Percentiles rank a stretch among this genome's conserved stretches.
Conservation (phyloP, 257 asterid genomes). For the Ajuga chamaepitys region DNA sequence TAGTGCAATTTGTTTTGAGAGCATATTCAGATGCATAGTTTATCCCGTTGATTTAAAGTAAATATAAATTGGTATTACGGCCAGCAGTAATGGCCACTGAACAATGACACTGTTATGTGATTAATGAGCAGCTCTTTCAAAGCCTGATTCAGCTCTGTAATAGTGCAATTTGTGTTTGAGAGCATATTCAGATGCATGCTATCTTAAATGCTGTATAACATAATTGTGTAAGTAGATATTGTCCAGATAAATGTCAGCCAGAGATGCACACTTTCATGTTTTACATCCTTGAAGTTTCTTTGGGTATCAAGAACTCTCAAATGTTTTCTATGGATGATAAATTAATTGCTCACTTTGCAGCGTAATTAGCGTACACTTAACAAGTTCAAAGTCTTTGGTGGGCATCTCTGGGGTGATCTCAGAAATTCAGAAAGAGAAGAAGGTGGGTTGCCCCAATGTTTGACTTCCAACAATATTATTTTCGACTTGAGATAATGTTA, state of each 20-base stretch:
- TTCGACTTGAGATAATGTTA: not conserved
- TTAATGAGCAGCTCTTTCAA: not conserved
- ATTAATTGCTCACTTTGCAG: conserved; percentile 38
- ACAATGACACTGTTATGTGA: not conserved
- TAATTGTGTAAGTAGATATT: not conserved
- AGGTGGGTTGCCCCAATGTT: conserved; percentile 37
- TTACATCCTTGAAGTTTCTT: not conserved
- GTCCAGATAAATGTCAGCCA: not conserved
- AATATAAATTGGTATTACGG: not conserved
- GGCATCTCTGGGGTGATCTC: conserved; percentile 87
- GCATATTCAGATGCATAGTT: not conserved
- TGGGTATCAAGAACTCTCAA: not conserved
- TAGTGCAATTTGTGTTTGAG: not conserved
- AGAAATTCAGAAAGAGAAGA: conserved; percentile 91
- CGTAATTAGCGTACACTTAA: conserved; percentile 79
- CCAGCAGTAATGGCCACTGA: not conserved
- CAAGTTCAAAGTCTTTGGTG: conserved; percentile 98
- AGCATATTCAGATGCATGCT: not conserved
- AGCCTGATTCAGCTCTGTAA: not conserved
- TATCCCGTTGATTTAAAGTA: not conserved
- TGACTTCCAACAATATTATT: conserved; percentile 6
- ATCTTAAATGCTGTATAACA: not conserved
- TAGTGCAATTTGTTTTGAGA: not conserved
- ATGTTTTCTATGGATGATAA: conserved; percentile 11
- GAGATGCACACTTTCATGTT: not conserved